Percentiles rank a stretch among this genome's conserved stretches.
Evolutionary conservation across 2,329 filamentous ascomycete species (phyloP).

Genomic region (Pyricularia pennisetigena): DNA sequence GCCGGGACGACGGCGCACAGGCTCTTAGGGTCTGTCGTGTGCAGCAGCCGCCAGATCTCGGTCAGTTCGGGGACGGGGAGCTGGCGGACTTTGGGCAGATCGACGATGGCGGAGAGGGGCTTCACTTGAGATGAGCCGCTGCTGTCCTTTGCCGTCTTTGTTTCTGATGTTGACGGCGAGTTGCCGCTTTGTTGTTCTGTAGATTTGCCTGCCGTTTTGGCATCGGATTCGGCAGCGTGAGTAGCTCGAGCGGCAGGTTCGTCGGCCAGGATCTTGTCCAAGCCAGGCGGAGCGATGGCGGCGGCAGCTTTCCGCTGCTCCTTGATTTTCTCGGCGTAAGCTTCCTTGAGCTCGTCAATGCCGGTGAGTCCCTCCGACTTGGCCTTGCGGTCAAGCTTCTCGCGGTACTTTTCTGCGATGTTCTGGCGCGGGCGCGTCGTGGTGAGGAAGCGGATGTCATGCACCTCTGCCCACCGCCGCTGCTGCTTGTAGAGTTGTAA

Average conservation of each 20-base stretch:
- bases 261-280: constrained; percentile 3
- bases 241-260: neutral
- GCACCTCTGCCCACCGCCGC: constrained; percentile 73
- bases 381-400: constrained; percentile 77
- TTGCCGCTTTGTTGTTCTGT: neutral
- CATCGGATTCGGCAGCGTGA: neutral
- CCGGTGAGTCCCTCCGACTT: constrained; percentile 59
- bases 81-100: constrained; percentile 64
- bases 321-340: constrained; percentile 76
- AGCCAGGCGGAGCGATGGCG: constrained; percentile 26
- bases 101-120: constrained; percentile 48
- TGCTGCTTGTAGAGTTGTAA: constrained; percentile 34
- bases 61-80: constrained; percentile 77
- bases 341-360: constrained; percentile 68
- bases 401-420: constrained; percentile 75
- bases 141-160: constrained; percentile 7
- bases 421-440: constrained; percentile 51
- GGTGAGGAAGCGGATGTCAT: constrained; percentile 82
- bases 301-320: constrained; percentile 59
- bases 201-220: neutral
- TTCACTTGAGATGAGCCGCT: constrained; percentile 20
- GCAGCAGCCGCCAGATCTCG: constrained; percentile 80
- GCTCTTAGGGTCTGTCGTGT: constrained; percentile 58
- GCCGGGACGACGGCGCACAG: constrained; percentile 78
- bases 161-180: constrained; percentile 17